Base-by-base conservation (phyloP, 345 rosid genomes). In the Rhizophora apiculata region DNA sequence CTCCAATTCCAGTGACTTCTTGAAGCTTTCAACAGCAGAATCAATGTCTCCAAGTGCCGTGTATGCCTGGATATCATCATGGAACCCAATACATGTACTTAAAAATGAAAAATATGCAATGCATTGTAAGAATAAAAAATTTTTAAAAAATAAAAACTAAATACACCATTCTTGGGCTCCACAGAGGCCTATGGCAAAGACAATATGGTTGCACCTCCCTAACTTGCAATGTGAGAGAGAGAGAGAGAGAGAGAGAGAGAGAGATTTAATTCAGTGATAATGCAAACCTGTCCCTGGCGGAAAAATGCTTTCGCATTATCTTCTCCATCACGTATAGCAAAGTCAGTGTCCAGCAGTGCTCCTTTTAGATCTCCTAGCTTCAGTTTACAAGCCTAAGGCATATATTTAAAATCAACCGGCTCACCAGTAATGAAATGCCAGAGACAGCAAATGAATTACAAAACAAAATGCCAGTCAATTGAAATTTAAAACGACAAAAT, bases 271-370 rank as follows among this genome's bases (percentile, higher is more conserved):
- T 10, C 74, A 48, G 5, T 3, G 27, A 26, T 54, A 60, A 63
- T 30, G 61, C 86, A 72, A 74, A 88, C 98, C 95, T 92, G 96
- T 64, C 98, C 98, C 74, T 87, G 96, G 48, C 96, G 96, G 80
- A 88, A 92, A 78, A 88, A 84, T 67, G 98, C 96, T 84, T 92
- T 88, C 43, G 81, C 95, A 80, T 85, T 89, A 79, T 87, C 79
- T 26, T 89, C 90, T 71, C 86, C 93, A 57, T 91, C 98, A 57
- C 96, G 90, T 76, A 88, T 82, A 6, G 96, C 98, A 76, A 90
- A 89, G 39, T 90, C 96, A 9, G 92, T 84, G 63, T 89, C 96
- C 76, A 84, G 71, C 73, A 90, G 79, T 0, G 97, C 98, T 73
- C 98, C 98, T 71, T 89, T 87, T 5, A 85, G 79, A 72, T 93